A percentile compares a stretch with the other conserved stretches of the same genome.
These are phyloP conservation scores for Ascochyta lentis DNA, from an alignment of 2,329 filamentous ascomycete genomes.

Conservation along the genomic window DNA sequence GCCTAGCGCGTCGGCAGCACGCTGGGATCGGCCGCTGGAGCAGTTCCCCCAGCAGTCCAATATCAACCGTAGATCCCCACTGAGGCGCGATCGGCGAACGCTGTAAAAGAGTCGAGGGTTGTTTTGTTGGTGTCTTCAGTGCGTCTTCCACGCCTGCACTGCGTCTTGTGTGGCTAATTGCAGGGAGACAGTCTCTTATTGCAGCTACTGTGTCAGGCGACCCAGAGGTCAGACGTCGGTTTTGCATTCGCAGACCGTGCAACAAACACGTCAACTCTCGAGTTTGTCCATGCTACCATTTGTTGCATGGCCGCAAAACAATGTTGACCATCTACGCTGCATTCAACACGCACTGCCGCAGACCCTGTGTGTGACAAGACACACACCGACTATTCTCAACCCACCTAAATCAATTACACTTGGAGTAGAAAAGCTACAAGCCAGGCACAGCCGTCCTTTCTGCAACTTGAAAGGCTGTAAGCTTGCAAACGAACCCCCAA, in stretches of 20 bases:
- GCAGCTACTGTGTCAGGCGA: too few relatives aligned
- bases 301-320: background rate
- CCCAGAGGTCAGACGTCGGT: too few relatives aligned
- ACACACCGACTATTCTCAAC: background rate
- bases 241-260: background rate
- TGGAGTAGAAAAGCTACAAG: background rate
- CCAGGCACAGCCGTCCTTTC: too few relatives aligned
- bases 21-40: constrained; percentile 18
- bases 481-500: too few relatives aligned
- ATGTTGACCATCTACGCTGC: constrained; percentile 2
- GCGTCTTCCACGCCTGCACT: background rate
- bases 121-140: background rate
- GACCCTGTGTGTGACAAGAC: constrained; percentile 9
- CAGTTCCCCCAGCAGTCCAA: constrained; percentile 9
- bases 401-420: background rate
- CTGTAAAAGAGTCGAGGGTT: background rate
- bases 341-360: constrained; percentile 4
- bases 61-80: constrained; percentile 13
- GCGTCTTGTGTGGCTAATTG: background rate
- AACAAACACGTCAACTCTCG: background rate
- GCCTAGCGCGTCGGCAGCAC: constrained; percentile 12
- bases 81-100: constrained; percentile 10
- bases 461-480: too few relatives aligned
- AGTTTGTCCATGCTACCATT: background rate
- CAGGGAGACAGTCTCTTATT: background rate